Evolutionary conservation across 1,284 basidiomycete species (phyloP), one percentile per base, ranked within the genome.

Genomic region (Taiwanofungus camphoratus): DNA sequence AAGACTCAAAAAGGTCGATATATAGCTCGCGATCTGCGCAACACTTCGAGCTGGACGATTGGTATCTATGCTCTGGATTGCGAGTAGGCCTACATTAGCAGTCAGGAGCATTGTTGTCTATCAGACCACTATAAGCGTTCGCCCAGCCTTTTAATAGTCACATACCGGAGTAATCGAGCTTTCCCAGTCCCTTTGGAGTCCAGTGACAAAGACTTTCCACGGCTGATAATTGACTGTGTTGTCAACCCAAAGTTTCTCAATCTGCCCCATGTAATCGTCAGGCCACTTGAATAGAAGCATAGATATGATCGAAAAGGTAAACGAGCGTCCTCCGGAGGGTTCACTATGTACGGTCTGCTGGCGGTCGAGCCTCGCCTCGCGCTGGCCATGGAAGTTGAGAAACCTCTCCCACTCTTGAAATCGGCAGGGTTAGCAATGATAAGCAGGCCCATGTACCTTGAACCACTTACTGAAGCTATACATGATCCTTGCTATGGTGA

Each of bases 51-150:
- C 30, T 1, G 16, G 7, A 13, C 30, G 21, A n/a, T 12, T 36
- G 2, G 42, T 50, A 37, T 63, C 60, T 16, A 65, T 54, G 11
- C 60, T 63, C 35, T 61, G 52, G 31, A 69, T 68, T 0, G 65
- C 61, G 5, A 72, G 59, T 31, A 73, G 65, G 0, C 56, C 61
- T 2, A 71, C 66, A 33, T 73, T 70, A 12, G 64, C 68, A 3
- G 62, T 64, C 39, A 72, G 48, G 6, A 72, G 57, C 4, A 71
- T 69, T 2, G 67, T 62, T 0, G 69, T 59, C 69, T 72, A 36
- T 11, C 15, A 6, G 16, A 21, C 12, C 19, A 32, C 41, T 24
- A 35, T 19, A 9, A 26, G 18, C 7, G 39, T 16, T 27, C 8
- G 13, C 7, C 13, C 26, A 8, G 26, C 8, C 26, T 8, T 27